phyloP scores from a whole-genome alignment of 2,329 filamentous ascomycete species.

The Neophaeococcomyces aloes region DNA sequence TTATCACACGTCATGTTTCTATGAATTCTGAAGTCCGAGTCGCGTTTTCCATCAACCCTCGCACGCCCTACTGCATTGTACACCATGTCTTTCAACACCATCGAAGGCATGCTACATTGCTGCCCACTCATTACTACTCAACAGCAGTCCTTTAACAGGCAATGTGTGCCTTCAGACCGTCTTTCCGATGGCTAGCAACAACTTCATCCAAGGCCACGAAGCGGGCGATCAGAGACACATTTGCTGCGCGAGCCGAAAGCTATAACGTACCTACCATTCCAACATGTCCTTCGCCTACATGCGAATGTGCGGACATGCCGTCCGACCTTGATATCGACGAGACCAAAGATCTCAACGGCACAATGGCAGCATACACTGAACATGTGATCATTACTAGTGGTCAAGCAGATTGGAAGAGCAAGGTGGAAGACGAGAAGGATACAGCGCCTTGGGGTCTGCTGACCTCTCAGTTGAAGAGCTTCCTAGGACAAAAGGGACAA shows the following conservation, averaged over 20 bases:
- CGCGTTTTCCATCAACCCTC: too few species aligned
- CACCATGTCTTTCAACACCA: too few species aligned
- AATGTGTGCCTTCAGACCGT: background rate
- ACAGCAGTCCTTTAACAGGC: background rate
- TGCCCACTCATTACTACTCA: too few species aligned
- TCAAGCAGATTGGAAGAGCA: constrained; percentile 66
- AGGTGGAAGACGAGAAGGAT: constrained; percentile 68
- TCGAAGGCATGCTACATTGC: too few species aligned
- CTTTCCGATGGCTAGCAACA: background rate
- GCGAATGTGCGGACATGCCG: constrained; percentile 63
- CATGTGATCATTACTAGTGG: constrained; percentile 79
- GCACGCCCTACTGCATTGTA: too few species aligned
- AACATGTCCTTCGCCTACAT: constrained; percentile 64
- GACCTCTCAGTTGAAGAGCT: constrained; percentile 56
- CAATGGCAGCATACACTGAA: constrained; percentile 67
- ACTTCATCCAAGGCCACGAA: background rate
- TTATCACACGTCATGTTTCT: too few species aligned
- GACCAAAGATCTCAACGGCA: constrained; percentile 58
- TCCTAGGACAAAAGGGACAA: constrained; percentile 55
- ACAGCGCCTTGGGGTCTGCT: constrained; percentile 36
- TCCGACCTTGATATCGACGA: constrained; percentile 64
- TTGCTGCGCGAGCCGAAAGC: constrained; percentile 9
- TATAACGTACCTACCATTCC: constrained; percentile 35
- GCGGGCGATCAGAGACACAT: background rate
- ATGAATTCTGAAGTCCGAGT: too few species aligned